These are phyloP conservation scores for Phlebiopsis flavidoalba DNA, from an alignment of 768 basidiomycete species.

Conservation along the genomic window DNA sequence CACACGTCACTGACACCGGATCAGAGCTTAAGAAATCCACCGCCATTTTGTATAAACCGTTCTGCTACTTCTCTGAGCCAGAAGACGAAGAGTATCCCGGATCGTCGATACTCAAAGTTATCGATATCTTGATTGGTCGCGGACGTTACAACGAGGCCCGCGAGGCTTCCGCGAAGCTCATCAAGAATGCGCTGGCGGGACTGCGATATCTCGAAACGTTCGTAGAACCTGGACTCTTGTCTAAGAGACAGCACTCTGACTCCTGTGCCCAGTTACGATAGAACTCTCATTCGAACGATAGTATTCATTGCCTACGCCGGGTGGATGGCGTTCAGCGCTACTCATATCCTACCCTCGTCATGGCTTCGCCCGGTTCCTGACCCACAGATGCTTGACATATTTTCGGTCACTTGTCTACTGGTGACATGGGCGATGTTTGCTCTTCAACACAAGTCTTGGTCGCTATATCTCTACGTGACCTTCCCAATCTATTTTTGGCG, in stretches of 20 bases:
- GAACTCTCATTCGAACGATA: constrained; percentile 61
- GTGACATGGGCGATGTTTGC: constrained; percentile 47
- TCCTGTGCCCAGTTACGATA: constrained; percentile 52
- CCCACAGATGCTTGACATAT: constrained; percentile 19
- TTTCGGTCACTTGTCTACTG: constrained; percentile 25
- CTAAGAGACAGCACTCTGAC: constrained; percentile 1
- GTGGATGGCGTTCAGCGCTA: constrained; percentile 67
- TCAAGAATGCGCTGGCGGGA: constrained; percentile 50
- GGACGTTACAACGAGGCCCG: constrained; percentile 47
- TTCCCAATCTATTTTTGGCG: constrained; percentile 81
- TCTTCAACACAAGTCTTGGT: constrained; percentile 62
- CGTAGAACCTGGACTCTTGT: constrained; percentile 3
- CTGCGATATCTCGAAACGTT: constrained; percentile 75
- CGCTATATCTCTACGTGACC: constrained; percentile 68
- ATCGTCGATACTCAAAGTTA: constrained; percentile 29
- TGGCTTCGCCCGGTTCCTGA: constrained; percentile 13
- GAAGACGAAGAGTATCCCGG: constrained; percentile 29
- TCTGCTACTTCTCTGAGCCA: constrained; percentile 37
- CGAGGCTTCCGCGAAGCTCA: constrained; percentile 43
- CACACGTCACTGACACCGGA: not conserved
- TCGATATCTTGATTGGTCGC: constrained; percentile 40
- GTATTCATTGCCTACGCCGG: constrained; percentile 71
- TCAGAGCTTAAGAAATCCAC: constrained; percentile 58
- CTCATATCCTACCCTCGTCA: constrained; percentile 47
- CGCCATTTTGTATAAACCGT: constrained; percentile 62